Conservation (phyloP, 495 filamentous ascomycete genomes). For the Entonaema liquescens region DNA sequence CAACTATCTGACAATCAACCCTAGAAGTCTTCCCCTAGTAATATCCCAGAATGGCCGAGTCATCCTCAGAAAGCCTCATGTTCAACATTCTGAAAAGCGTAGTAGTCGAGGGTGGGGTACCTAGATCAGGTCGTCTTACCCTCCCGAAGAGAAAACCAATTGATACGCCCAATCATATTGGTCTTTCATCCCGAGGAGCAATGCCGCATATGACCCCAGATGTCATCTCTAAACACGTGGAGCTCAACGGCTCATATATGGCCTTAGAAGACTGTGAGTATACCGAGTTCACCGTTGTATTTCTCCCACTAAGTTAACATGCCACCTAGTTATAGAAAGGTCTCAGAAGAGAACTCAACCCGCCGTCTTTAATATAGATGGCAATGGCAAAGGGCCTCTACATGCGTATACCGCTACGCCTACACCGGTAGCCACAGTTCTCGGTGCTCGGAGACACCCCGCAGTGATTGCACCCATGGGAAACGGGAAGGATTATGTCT, state of each 20-base stretch:
- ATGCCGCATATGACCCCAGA: slow-evolving; percentile 91
- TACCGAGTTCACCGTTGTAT: background rate
- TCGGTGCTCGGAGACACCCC: slow-evolving; percentile 80
- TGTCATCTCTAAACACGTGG: slow-evolving; percentile 70
- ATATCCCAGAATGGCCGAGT: slow-evolving; percentile 13
- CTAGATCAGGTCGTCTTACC: slow-evolving; percentile 70
- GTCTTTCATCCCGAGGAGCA: slow-evolving; percentile 79
- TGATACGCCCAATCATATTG: slow-evolving; percentile 83
- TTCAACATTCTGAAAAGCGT: slow-evolving; percentile 54
- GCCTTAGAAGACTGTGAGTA: slow-evolving; percentile 92
- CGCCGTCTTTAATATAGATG: slow-evolving; percentile 52
- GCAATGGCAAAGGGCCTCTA: slow-evolving; percentile 61
- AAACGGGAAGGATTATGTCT: slow-evolving; percentile 76
- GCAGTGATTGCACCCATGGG: slow-evolving; percentile 75
- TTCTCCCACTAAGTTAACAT: slow-evolving; percentile 53
- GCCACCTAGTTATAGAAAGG: slow-evolving; percentile 43
- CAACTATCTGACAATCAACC: no score
- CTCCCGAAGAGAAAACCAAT: slow-evolving; percentile 67
- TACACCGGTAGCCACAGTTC: slow-evolving; percentile 65
- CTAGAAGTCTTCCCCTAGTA: background rate
- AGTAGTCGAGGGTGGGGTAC: slow-evolving; percentile 43
- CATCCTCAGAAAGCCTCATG: slow-evolving; percentile 30
- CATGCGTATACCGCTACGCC: slow-evolving; percentile 76
- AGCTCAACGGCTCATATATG: slow-evolving; percentile 75
- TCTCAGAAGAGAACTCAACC: slow-evolving; percentile 44